A percentile compares a stretch with the other conserved stretches of the same genome.
Conservation (phyloP, 2,329 filamentous ascomycete genomes). For the Volutella citrinella region DNA sequence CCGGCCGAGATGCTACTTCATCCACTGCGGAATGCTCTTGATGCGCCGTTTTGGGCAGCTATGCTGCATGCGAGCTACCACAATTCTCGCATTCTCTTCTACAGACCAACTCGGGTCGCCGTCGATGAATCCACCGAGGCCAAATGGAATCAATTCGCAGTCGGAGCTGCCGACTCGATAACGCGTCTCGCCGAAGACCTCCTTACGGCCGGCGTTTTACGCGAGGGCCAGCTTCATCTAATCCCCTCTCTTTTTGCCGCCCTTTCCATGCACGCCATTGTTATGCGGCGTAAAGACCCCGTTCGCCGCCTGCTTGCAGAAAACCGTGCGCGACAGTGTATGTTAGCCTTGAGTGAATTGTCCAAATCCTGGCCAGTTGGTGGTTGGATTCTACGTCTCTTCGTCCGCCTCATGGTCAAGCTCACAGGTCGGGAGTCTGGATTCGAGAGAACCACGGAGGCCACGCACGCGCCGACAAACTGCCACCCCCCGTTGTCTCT, state of each 20-base stretch:
- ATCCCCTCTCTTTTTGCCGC: conserved; percentile 14
- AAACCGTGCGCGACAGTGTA: conserved; percentile 21
- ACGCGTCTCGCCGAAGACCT: conserved; percentile 17
- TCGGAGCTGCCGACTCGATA: conserved; percentile 14
- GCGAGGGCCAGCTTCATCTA: conserved; percentile 15
- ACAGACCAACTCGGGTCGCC: conserved; percentile 7
- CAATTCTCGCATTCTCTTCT: conserved; percentile 15
- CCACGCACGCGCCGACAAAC: too few relatives aligned
- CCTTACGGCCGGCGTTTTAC: conserved; percentile 7
- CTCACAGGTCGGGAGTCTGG: too few relatives aligned
- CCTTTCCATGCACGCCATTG: conserved; percentile 18
- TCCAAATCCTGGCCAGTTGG: conserved; percentile 18
- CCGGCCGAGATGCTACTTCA: not conserved
- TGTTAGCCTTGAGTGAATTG: conserved; percentile 15
- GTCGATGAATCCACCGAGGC: conserved; percentile 4
- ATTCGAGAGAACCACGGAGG: too few relatives aligned
- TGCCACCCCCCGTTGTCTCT: too few relatives aligned
- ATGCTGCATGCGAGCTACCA: conserved; percentile 18
- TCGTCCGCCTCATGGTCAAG: too few relatives aligned
- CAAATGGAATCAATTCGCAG: conserved; percentile 6
- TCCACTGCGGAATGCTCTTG: conserved; percentile 10
- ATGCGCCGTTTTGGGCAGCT: conserved; percentile 11
- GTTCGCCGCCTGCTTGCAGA: conserved; percentile 16
- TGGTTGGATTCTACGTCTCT: too few relatives aligned
- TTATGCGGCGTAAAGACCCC: conserved; percentile 13